Evolutionary conservation across 2,329 filamentous ascomycete species (phyloP), one percentile per base, ranked within the genome.

Genomic region (Colletotrichum phormii): DNA sequence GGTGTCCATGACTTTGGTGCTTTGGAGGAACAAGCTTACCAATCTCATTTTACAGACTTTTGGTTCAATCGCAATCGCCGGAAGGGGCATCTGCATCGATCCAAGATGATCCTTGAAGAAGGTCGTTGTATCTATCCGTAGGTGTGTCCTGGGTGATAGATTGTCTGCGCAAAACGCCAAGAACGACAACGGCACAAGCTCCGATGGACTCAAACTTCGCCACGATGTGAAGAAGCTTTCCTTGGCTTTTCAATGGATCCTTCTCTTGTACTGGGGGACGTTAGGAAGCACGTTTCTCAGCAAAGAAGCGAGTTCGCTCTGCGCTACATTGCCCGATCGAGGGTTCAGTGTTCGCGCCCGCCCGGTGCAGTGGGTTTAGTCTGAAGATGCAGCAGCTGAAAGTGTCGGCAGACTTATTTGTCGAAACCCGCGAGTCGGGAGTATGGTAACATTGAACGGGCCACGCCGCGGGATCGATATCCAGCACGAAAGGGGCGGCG

Each of bases 181-280:
- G 64, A 35, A 33, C 12, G 22, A 53, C n/a, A 3, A n/a, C 33
- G 65, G 58, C 26, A 18, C 55, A 53, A 63, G 59, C 51, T 68
- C 59, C 46, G 59, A 64, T 22, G 42, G 49, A 26, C 64, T n/a
- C 29, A 61, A 26, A 33, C 22, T 15, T 24, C 8, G 62, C 55
- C 67, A 73, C 66, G 55, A 31, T 49, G 62, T 11, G 15, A 51
- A 55, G 57, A 71, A 73, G 67, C 66, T 58, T 67, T 67, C n/a
- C 53, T 71, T 71, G 67, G 53, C 58, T 35, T 12, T 62, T 46
- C n/a, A 15, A 51, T 6, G 61, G 15, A 3, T 1, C 15, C 4
- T 22, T n/a, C 37, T 6, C 26, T 35, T n/a, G 15, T 15, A 15
- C 49, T 15, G 42, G 59, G 35, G 54, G 5, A 29, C 5, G 7